Evolutionary conservation across 2,329 filamentous ascomycete genomes (phyloP), one percentile per base, ranked within the genome.

Genomic region (Parafenestella ontariensis): DNA sequence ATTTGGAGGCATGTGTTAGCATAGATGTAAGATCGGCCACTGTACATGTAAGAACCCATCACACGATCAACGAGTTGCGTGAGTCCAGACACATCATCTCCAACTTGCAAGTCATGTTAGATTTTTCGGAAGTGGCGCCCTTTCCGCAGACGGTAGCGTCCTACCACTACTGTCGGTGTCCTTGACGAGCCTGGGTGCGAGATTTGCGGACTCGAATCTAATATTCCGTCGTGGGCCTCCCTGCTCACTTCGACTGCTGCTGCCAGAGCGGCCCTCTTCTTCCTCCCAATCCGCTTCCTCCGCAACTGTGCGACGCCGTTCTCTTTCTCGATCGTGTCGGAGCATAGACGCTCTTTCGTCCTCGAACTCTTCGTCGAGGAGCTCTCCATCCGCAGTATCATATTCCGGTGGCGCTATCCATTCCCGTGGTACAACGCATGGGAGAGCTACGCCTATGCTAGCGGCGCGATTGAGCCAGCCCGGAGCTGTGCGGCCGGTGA

Each of bases 321-420:
- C 55, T 56, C 61, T 68, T 55, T 68, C 66, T 60, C 71, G 66
- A 40, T 75, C 73, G 58, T 69, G 64, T 47, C 80, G 77, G 48
- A 89, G 76, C 86, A 88, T 89, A 56, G 80, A 81, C 54, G 82
- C 82, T 63, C 79, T 79, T 77, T 87, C 87, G 52, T 84, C 80
- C 46, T 78, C 75, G 47, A 76, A 76, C 49, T 82, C 81, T 48
- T 82, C 82, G 33, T 87, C 84, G 49, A 92, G 74, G 54, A 91
- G 79, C 69, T 87, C 88, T 55, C 89, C 89, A 56, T 91, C 89
- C 29, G 85, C 87, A 15, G 84, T 87, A 55, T 91, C 89, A 68
- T 86, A 88, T 64, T 92, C 90, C 1, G 91, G 91, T 45, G 90
- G 88, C 41, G 88, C 85, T 59, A 95, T 86, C 91, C 91, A 95